phyloP scores from a whole-genome alignment of 768 basidiomycete species.

The Psilocybe azurescens region DNA sequence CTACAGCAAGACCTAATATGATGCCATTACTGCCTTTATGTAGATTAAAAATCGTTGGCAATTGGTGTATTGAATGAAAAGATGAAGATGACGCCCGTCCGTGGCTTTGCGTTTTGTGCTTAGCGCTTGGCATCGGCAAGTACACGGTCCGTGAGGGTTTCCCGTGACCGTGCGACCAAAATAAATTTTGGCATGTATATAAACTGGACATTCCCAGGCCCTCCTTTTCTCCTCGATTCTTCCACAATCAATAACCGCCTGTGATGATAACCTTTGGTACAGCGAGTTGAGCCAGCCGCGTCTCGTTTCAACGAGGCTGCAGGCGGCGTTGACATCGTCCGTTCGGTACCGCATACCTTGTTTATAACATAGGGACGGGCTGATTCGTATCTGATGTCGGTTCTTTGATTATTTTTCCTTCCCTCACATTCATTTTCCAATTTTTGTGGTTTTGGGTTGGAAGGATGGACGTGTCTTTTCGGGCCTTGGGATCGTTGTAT shows the following conservation, averaged over 20 bases:
- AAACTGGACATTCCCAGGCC: constrained; percentile 14
- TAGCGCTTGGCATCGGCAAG: too few species aligned
- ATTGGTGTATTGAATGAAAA: too few species aligned
- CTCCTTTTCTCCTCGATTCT: constrained; percentile 39
- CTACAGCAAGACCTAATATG: too few species aligned
- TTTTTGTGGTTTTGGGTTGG: too few species aligned
- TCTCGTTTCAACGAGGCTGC: constrained; percentile 35
- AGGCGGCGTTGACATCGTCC: constrained; percentile 61
- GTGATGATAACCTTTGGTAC: constrained; percentile 61
- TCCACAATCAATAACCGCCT: constrained; percentile 52
- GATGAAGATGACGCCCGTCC: too few species aligned
- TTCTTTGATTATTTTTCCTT: constrained; percentile 7
- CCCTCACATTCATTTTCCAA: neutral
- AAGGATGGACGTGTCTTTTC: too few species aligned
- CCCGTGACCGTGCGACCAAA: constrained; percentile 26
- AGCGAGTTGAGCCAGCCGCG: constrained; percentile 60
- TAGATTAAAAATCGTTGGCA: too few species aligned
- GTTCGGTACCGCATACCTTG: constrained; percentile 67
- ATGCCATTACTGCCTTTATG: too few species aligned
- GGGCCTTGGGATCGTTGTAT: too few species aligned
- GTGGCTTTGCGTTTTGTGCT: too few species aligned
- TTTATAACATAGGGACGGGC: constrained; percentile 66
- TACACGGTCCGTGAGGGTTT: neutral
- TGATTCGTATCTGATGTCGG: constrained; percentile 57
- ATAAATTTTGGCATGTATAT: neutral